Conservation (phyloP, 805 yeast species). For the Starmera caribaea region DNA sequence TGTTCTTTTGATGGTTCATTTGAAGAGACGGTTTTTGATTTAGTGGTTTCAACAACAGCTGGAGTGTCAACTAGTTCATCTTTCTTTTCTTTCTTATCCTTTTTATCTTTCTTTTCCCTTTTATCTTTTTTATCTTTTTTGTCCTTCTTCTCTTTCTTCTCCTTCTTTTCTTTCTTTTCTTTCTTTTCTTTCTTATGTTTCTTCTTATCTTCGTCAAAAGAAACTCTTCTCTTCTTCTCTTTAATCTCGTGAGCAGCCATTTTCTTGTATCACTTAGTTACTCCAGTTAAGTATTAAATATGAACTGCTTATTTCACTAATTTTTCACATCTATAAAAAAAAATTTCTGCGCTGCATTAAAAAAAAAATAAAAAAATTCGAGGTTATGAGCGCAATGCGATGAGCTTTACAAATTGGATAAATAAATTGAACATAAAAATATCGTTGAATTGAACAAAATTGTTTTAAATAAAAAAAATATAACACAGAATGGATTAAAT, state of each 20-base stretch:
- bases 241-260: constrained; percentile 17
- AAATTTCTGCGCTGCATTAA: background rate
- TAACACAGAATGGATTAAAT: no score
- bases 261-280: background rate
- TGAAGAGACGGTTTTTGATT: constrained; percentile 31
- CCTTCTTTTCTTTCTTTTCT: constrained; percentile 17
- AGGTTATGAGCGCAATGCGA: constrained; percentile 2
- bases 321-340: constrained; percentile 1
- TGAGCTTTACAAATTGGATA: background rate
- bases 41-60: constrained; percentile 18
- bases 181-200: constrained; percentile 9
- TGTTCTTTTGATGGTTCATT: constrained; percentile 39
- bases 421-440: background rate
- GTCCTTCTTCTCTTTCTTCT: constrained; percentile 28
- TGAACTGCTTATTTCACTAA: constrained; percentile 1
- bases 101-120: constrained; percentile 22
- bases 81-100: constrained; percentile 24
- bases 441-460: background rate
- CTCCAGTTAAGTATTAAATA: background rate
- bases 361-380: background rate
- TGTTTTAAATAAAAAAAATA: background rate
- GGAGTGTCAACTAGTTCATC: constrained; percentile 23
- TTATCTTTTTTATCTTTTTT: constrained; percentile 29
- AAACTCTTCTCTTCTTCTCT: constrained; percentile 19
- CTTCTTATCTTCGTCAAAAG: constrained; percentile 13